Percentiles rank a stretch among this genome's conserved stretches.
Evolutionary conservation across 495 filamentous ascomycete species (phyloP).

Genomic region (Recurvomyces mirabilis): DNA sequence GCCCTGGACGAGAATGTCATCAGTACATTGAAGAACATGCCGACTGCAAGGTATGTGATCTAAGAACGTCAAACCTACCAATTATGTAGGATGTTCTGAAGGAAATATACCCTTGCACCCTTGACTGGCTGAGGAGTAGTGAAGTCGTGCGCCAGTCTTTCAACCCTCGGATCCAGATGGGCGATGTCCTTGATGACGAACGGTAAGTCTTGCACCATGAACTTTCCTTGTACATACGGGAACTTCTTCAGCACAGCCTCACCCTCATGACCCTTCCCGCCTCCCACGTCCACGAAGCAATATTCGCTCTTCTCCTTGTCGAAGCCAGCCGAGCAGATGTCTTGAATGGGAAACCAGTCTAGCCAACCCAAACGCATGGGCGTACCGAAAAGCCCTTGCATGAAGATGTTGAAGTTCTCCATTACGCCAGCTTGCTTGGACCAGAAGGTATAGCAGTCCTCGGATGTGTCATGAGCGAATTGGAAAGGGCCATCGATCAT

Average conservation of each 20-base stretch:
- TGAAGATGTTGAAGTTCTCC: slow-evolving; percentile 12
- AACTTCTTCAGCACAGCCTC: slow-evolving; percentile 4
- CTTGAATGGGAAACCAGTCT: slow-evolving; percentile 10
- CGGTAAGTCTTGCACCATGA: slow-evolving; percentile 11
- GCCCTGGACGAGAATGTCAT: too few relatives aligned
- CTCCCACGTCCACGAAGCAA: slow-evolving; percentile 17
- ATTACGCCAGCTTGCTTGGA: slow-evolving; percentile 6
- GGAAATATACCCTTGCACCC: slow-evolving; percentile 6
- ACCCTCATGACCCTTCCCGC: slow-evolving; percentile 14
- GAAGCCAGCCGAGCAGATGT: slow-evolving; percentile 1
- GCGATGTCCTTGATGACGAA: slow-evolving; percentile 14
- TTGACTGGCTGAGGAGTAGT: slow-evolving; percentile 14
- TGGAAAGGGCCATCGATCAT: slow-evolving; percentile 13
- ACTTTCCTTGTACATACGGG: slow-evolving; percentile 5
- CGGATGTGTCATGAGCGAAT: slow-evolving; percentile 6
- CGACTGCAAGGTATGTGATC: too few relatives aligned
- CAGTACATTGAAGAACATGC: too few relatives aligned
- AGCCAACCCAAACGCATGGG: slow-evolving; percentile 3
- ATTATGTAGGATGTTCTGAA: slow-evolving; percentile 10
- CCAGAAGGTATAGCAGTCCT: slow-evolving; percentile 6
- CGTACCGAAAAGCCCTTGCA: slow-evolving; percentile 13
- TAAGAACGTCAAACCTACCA: too few relatives aligned
- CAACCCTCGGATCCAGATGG: slow-evolving; percentile 6
- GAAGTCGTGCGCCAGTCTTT: slow-evolving; percentile 14
- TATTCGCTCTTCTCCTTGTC: too few relatives aligned